These are phyloP conservation scores for Colletotrichum sp. DNA, from an alignment of 2,329 filamentous ascomycete species.

Conservation along the genomic window DNA sequence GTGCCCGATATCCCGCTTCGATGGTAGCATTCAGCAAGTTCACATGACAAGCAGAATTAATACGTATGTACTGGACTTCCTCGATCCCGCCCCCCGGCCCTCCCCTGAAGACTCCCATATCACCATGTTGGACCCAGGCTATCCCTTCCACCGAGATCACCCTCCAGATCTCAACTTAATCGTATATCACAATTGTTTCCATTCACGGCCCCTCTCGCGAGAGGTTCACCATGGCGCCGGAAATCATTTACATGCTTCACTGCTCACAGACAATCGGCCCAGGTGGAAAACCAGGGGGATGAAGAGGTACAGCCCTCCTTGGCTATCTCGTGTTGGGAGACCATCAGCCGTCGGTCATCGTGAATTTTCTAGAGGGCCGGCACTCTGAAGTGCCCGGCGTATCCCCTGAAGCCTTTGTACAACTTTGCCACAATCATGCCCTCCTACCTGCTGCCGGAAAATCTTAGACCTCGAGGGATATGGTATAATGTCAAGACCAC, in stretches of 20 bases:
- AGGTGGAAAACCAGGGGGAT: neutral
- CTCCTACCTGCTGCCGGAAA: neutral
- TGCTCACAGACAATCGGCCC: neutral
- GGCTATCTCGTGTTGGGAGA: neutral
- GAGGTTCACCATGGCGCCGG: neutral
- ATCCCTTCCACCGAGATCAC: neutral
- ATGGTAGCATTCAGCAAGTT: neutral
- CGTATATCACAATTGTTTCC: neutral
- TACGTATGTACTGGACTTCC: neutral
- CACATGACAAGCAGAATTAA: neutral
- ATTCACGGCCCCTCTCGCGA: neutral
- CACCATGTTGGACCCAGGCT: neutral
- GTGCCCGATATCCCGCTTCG: neutral
- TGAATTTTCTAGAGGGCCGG: neutral
- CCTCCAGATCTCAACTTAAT: neutral
- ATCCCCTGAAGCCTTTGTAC: neutral
- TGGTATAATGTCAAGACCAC: neutral
- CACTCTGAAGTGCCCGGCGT: neutral
- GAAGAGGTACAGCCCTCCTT: neutral
- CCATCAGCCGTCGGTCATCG: neutral
- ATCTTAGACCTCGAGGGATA: neutral
- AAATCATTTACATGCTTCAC: neutral
- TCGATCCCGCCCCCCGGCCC: neutral
- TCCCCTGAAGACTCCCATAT: neutral
- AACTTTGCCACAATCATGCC: neutral